These are phyloP conservation scores for Xylariales sp. DNA, from an alignment of 2,329 filamentous ascomycete genomes.

Conservation along the genomic window DNA sequence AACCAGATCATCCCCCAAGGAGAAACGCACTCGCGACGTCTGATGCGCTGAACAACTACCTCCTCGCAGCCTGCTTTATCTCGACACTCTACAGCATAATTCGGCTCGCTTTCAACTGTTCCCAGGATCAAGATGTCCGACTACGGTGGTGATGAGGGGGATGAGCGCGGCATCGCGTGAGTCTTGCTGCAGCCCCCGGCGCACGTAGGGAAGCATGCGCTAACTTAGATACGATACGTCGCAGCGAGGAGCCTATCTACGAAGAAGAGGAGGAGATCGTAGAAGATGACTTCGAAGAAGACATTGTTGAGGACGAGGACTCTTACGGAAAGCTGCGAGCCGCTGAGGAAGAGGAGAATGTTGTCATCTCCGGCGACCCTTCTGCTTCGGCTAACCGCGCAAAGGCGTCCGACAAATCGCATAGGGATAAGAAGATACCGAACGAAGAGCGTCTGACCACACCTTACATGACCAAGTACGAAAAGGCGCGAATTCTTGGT, in stretches of 20 bases:
- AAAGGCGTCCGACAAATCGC: conserved; percentile 49
- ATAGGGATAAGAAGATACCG: conserved; percentile 83
- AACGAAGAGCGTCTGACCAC: conserved; percentile 87
- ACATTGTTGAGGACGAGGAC: conserved; percentile 48
- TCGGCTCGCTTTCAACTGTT: too few relatives aligned
- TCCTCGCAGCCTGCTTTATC: too few relatives aligned
- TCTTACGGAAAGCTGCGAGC: conserved; percentile 47
- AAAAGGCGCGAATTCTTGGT: conserved; percentile 86
- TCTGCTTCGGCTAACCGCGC: conserved; percentile 52
- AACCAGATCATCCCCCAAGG: too few relatives aligned
- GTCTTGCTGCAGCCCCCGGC: too few relatives aligned
- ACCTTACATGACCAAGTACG: conserved; percentile 99
- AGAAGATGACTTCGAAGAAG: conserved; percentile 51
- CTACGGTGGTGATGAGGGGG: conserved; percentile 23
- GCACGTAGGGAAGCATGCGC: too few relatives aligned
- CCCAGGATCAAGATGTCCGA: conserved; percentile 25
- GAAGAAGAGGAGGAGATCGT: conserved; percentile 64
- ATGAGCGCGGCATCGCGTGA: conserved; percentile 20
- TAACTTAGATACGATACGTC: conserved; percentile 33
- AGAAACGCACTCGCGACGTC: too few relatives aligned
- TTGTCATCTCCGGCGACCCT: conserved; percentile 59
- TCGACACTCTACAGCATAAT: too few relatives aligned
- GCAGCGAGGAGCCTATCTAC: conserved; percentile 65
- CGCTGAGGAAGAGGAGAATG: conserved; percentile 53
- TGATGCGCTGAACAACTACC: too few relatives aligned